Evolutionary conservation across 2,329 filamentous ascomycete genomes (phyloP), one percentile per base, ranked within the genome.

Genomic region (Mycosphaerella sp.): DNA sequence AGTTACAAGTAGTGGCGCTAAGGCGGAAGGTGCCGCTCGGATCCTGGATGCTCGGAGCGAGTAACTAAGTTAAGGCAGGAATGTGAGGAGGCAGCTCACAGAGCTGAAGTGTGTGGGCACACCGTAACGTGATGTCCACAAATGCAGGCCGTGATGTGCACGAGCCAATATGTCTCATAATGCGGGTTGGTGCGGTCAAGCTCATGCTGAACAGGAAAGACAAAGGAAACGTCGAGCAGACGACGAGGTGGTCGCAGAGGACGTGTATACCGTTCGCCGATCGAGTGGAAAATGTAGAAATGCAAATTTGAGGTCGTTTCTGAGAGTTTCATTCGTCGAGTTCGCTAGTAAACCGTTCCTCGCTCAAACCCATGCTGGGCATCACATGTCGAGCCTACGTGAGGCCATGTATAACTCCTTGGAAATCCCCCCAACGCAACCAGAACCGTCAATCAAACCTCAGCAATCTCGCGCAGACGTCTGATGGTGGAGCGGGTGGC

Each of bases 401-500:
- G 50, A 53, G 56, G 52, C 54, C 52, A 55, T 54, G 49, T 55
- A 56, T 50, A 59, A 61, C 60, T 59, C 56, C 59, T 43, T 60
- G 54, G 53, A 54, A 58, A 47, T 58, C 58, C 59, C 59, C 61
- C 56, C 56, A 39, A 62, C 59, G 55, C 57, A 54, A 41, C 50
- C 43, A 47, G 44, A 53, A 45, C 32, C 39, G 39, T 59, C 49
- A 50, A 50, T 79, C 87, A 91, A 77, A 94, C 88, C 84, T 95
- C 90, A 72, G 87, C 87, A 79, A 95, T 95, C 79, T 96, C 90
- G 74, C 90, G 86, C 79, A 96, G 82, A 84, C 90, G 86, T 79
- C 90, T 87, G 77, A 96, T 89, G 68, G 90, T 96, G 67, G 90
- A 96, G 77, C 90, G 84, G 77, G 90, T 95, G 69, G 90, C 89